These are phyloP conservation scores for Colletotrichum musae DNA, from an alignment of 2,329 filamentous ascomycete species.

Conservation along the genomic window DNA sequence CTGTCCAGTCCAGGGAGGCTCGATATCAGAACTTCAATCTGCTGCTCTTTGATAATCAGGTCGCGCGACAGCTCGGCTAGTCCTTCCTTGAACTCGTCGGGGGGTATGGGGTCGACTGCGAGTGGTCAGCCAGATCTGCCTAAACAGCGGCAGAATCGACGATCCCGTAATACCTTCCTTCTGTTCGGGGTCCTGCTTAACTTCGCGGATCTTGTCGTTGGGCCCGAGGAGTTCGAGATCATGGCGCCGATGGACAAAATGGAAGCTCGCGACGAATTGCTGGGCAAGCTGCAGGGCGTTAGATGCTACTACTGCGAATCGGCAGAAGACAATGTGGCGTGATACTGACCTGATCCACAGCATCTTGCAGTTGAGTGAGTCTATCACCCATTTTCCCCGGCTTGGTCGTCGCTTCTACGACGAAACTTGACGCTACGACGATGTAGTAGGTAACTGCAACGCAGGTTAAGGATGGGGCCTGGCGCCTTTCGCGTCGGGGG, in stretches of 20 bases:
- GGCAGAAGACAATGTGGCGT: background rate
- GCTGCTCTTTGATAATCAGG: slow-evolving; percentile 84
- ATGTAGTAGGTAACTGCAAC: slow-evolving; percentile 1
- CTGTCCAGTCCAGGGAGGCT: slow-evolving; percentile 83
- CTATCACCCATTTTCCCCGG: slow-evolving; percentile 75
- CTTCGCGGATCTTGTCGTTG: slow-evolving; percentile 71
- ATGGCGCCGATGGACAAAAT: slow-evolving; percentile 78
- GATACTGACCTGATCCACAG: slow-evolving; percentile 79
- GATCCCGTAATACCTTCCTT: slow-evolving; percentile 60
- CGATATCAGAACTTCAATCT: slow-evolving; percentile 84
- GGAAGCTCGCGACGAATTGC: slow-evolving; percentile 77
- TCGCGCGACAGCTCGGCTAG: slow-evolving; percentile 83
- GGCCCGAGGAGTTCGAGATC: slow-evolving; percentile 73
- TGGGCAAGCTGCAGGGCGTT: slow-evolving; percentile 69
- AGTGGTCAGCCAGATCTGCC: slow-evolving; percentile 32
- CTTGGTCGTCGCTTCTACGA: background rate
- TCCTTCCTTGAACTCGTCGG: slow-evolving; percentile 76
- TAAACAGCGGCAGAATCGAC: background rate
- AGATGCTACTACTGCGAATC: slow-evolving; percentile 7
- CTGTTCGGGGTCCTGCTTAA: slow-evolving; percentile 67
- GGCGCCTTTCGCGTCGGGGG: background rate
- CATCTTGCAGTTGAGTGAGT: slow-evolving; percentile 87
- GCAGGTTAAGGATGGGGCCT: slow-evolving; percentile 2
- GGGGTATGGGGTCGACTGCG: slow-evolving; percentile 72
- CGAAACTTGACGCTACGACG: background rate